These are phyloP conservation scores for Orbilia brochopaga DNA, from an alignment of 2,329 filamentous ascomycete species.

Conservation along the genomic window DNA sequence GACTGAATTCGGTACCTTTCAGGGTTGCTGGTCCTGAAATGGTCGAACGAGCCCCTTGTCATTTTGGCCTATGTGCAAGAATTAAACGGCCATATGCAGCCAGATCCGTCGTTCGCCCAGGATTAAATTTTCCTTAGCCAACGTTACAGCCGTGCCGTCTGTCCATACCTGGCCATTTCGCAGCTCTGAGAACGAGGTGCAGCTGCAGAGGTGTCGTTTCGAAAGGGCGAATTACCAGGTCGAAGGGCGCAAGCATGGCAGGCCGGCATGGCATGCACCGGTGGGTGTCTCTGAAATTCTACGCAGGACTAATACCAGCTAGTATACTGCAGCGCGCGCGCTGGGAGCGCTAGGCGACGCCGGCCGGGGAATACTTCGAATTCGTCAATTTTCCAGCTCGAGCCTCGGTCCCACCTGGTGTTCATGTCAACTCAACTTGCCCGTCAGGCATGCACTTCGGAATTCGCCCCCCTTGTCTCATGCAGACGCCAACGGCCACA, in stretches of 20 bases:
- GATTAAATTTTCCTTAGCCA: conserved; percentile 22
- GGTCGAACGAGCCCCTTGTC: conserved; percentile 9
- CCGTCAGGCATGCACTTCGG: conserved; percentile 32
- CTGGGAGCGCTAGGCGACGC: conserved; percentile 1
- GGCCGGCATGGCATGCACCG: conserved; percentile 14
- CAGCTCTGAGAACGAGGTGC: background rate
- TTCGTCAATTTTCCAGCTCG: conserved; percentile 22
- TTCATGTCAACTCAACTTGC: conserved; percentile 19
- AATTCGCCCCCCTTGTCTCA: conserved; percentile 7
- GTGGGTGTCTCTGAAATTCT: conserved; percentile 35
- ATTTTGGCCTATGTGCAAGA: background rate
- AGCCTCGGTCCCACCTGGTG: conserved; percentile 1
- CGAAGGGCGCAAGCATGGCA: conserved; percentile 16
- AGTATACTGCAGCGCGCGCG: too few species aligned
- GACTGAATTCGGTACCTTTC: conserved; percentile 25
- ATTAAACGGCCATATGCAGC: conserved; percentile 27
- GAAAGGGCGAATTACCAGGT: conserved; percentile 13
- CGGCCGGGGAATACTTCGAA: conserved; percentile 3
- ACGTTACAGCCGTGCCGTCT: conserved; percentile 20
- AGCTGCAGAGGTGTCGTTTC: background rate
- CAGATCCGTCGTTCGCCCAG: conserved; percentile 15
- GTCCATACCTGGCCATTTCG: conserved; percentile 31
- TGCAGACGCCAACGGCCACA: conserved; percentile 25
- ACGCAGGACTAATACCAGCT: conserved; percentile 8
- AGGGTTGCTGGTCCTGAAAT: conserved; percentile 15